Conservation (phyloP, 2,329 filamentous ascomycete genomes). For the Colletotrichum sp. region DNA sequence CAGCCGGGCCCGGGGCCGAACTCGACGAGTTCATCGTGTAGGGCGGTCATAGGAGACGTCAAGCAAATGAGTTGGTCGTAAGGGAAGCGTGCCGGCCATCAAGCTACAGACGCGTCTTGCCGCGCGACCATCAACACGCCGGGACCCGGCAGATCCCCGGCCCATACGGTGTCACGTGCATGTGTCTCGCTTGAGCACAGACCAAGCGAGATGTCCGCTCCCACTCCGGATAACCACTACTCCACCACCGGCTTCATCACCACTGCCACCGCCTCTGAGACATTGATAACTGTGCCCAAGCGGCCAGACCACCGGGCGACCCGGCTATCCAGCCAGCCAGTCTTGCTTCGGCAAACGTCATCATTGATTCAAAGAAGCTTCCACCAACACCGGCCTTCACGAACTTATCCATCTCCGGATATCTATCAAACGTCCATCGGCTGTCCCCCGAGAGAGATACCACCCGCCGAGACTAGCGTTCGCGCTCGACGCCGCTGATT, state of each 20-base stretch:
- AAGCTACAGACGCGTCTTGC: neutral
- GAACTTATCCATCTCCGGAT: neutral
- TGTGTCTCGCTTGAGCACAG: neutral
- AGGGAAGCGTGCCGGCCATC: neutral
- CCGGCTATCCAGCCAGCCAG: neutral
- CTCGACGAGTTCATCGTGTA: constrained; percentile 17
- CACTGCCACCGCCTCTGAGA: neutral
- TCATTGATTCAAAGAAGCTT: neutral
- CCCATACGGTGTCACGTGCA: constrained; percentile 13
- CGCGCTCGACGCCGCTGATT: neutral
- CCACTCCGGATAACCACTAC: neutral
- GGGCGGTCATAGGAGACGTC: neutral
- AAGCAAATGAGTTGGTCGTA: neutral
- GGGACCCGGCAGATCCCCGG: neutral
- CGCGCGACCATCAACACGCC: neutral
- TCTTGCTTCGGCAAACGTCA: neutral
- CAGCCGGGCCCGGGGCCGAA: constrained; percentile 16
- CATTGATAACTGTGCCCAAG: neutral
- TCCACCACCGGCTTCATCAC: neutral
- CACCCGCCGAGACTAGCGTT: neutral
- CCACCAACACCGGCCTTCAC: neutral
- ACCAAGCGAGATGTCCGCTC: neutral
- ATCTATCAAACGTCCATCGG: neutral
- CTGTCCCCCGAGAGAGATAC: neutral
- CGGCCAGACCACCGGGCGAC: neutral